Percentiles rank a stretch among this genome's conserved stretches.
Evolutionary conservation across 257 asterid genomes (phyloP).

Genomic region (Solanum microdontum): DNA sequence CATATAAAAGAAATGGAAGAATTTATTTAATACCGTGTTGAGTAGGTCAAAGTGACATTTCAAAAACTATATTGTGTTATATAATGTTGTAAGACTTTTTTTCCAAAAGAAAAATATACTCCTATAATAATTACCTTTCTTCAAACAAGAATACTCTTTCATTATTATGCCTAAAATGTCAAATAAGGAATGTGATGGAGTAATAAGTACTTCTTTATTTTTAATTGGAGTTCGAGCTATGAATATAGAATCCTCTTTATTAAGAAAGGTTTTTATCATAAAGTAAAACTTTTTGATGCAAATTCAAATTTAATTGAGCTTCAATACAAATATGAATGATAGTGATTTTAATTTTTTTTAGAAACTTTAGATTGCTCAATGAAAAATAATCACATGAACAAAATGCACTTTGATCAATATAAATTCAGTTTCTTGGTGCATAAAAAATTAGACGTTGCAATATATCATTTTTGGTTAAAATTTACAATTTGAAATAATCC

Average conservation of each 20-base stretch:
- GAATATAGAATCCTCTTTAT: not conserved
- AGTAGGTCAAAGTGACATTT: not conserved
- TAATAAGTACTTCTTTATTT: not conserved
- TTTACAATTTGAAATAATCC: not conserved
- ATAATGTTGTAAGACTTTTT: not conserved
- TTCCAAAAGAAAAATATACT: not conserved
- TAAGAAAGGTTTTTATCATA: not conserved
- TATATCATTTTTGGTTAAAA: not conserved
- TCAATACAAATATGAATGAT: not conserved
- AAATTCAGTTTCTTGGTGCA: not conserved
- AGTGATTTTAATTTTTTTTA: not conserved
- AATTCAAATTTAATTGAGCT: not conserved
- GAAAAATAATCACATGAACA: not conserved
- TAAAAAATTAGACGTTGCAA: not conserved
- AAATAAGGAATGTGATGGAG: not conserved
- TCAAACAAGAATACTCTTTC: not conserved
- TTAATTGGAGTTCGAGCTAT: not conserved
- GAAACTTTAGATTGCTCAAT: not conserved
- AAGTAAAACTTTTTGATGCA: accelerated
- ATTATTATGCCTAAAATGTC: not conserved
- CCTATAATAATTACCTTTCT: not conserved
- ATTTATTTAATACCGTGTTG: not conserved
- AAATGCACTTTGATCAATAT: not conserved
- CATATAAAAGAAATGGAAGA: not conserved
- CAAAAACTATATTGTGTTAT: not conserved